Percentiles rank a stretch among this genome's conserved stretches.
Evolutionary conservation across 306 rosid genomes (phyloP).

Genomic region (Benincasa hispida): DNA sequence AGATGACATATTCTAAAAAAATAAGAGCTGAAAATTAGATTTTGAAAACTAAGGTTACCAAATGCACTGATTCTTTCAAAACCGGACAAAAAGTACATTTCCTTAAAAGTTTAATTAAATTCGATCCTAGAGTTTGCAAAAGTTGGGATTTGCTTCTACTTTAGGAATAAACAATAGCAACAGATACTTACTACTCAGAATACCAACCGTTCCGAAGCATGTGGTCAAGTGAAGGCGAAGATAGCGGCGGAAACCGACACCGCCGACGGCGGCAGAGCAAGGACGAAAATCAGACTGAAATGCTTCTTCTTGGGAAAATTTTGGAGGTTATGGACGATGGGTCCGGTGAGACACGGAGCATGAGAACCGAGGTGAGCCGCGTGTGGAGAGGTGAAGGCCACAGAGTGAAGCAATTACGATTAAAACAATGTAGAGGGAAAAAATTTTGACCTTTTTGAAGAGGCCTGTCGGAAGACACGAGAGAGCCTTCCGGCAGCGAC

Average conservation of each 20-base stretch:
- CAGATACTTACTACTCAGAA: too few relatives aligned
- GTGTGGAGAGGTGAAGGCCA: conserved; percentile 70
- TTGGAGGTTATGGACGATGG: conserved; percentile 18
- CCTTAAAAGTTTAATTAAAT: too few relatives aligned
- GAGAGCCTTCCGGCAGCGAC: conserved; percentile 47
- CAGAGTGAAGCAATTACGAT: conserved; percentile 41
- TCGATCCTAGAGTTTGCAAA: too few relatives aligned
- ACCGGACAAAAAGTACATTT: too few relatives aligned
- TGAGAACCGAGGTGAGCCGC: conserved; percentile 61
- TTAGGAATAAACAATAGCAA: too few relatives aligned
- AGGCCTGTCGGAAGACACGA: conserved; percentile 69
- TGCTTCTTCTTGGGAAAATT: conserved; percentile 24
- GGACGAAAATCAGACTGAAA: conserved; percentile 48
- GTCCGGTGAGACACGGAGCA: conserved; percentile 42
- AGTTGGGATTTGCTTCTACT: too few relatives aligned
- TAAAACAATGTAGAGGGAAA: conserved; percentile 48
- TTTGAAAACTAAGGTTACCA: too few relatives aligned
- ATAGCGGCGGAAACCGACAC: conserved; percentile 49
- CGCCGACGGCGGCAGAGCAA: conserved; percentile 36
- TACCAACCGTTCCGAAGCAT: conserved; percentile 30
- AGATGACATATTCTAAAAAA: too few relatives aligned
- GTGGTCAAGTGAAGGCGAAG: conserved; percentile 57
- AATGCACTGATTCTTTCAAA: too few relatives aligned
- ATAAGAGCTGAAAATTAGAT: too few relatives aligned
- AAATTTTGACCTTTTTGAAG: conserved; percentile 44